phyloP scores from a whole-genome alignment of 2,329 filamentous ascomycete genomes.

The Xylariomycetidae sp. region DNA sequence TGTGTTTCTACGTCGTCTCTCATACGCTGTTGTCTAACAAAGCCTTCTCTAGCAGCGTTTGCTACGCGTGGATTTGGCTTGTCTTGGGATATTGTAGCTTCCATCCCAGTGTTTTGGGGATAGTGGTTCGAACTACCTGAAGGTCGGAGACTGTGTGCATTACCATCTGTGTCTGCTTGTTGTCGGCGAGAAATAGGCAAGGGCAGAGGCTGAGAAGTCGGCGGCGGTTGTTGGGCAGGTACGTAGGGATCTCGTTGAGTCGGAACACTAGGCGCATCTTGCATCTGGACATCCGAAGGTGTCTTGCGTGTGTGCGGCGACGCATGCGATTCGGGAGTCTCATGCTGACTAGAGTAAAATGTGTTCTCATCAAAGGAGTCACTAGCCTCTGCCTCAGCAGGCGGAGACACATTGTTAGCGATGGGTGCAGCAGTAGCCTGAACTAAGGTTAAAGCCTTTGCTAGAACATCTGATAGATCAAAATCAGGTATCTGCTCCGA shows the following conservation, averaged over 20 bases:
- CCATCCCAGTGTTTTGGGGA: conserved; percentile 5
- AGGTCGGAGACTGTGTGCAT: conserved; percentile 2
- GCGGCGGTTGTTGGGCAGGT: conserved; percentile 10
- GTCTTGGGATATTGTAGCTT: conserved; percentile 10
- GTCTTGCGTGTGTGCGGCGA: conserved; percentile 45
- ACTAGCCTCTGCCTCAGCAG: conserved; percentile 59
- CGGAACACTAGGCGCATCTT: conserved; percentile 31
- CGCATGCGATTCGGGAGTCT: conserved; percentile 60
- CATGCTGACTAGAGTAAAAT: conserved; percentile 92
- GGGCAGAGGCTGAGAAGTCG: conserved; percentile 10
- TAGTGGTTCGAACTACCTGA: too few relatives aligned
- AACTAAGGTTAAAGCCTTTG: conserved; percentile 66
- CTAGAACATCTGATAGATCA: conserved; percentile 68
- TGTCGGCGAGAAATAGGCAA: conserved; percentile 5
- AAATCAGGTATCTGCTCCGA: conserved; percentile 57
- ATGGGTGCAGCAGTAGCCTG: conserved; percentile 60
- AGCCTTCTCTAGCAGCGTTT: conserved; percentile 7
- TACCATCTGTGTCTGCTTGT: conserved; percentile 7
- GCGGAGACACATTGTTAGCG: conserved; percentile 49
- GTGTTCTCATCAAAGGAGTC: conserved; percentile 91
- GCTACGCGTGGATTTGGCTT: conserved; percentile 6
- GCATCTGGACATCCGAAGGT: conserved; percentile 35
- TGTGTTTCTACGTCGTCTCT: conserved; percentile 21
- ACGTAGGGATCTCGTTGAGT: conserved; percentile 16
- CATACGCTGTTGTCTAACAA: conserved; percentile 8